These are phyloP conservation scores for Chaetomium strumarium DNA, from an alignment of 2,329 filamentous ascomycete genomes.

Conservation along the genomic window DNA sequence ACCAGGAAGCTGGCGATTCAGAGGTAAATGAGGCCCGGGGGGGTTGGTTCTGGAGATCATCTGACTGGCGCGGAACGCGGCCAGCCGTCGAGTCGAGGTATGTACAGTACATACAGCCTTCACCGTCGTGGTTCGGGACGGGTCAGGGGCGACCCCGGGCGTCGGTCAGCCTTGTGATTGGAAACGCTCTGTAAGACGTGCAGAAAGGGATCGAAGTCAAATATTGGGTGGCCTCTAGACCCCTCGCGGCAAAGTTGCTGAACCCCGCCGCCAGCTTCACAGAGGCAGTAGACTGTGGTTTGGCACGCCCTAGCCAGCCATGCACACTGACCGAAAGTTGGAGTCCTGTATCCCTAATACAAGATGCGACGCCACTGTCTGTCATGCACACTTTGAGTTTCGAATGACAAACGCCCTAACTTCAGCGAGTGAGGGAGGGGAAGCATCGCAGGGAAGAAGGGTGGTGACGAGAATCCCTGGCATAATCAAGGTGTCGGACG, in stretches of 20 bases:
- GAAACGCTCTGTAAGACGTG: conserved; percentile 13
- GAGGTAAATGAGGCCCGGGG: too few species aligned
- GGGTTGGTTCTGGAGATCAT: background rate
- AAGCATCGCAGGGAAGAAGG: too few species aligned
- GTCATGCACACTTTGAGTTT: too few species aligned
- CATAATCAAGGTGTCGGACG: too few species aligned
- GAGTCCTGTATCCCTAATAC: background rate
- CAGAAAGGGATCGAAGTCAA: conserved; percentile 15
- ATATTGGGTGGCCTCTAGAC: background rate
- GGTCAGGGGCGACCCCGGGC: background rate
- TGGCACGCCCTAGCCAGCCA: background rate
- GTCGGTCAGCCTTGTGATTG: conserved; percentile 9
- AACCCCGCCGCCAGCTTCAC: background rate
- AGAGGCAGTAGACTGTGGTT: background rate
- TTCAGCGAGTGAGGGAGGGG: too few species aligned
- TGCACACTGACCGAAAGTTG: background rate
- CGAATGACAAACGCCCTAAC: too few species aligned
- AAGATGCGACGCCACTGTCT: too few species aligned
- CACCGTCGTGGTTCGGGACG: background rate
- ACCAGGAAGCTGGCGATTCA: too few species aligned
- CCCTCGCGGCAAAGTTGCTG: background rate
- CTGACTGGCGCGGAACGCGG: conserved; percentile 11
- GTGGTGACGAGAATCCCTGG: too few species aligned
- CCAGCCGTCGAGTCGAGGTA: background rate
- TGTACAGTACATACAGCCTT: background rate